Evolutionary conservation across 1,139 yeast genomes (phyloP).

Genomic region (Pichia inconspicua): DNA sequence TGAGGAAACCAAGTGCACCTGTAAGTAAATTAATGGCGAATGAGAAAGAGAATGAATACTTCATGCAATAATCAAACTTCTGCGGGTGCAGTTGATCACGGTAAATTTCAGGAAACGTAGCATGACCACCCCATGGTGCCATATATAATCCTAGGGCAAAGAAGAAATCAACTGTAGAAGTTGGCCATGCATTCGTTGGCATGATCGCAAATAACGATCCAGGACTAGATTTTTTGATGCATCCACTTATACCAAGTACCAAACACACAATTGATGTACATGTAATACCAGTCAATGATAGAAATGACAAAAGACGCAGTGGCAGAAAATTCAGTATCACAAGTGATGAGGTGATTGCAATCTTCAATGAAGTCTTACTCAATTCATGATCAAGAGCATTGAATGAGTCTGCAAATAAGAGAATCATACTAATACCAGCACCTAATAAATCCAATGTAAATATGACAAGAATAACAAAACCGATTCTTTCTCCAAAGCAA

Average conservation of each 20-base stretch:
- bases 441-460: slow-evolving; percentile 56
- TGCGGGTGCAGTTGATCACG: slow-evolving; percentile 49
- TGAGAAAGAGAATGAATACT: slow-evolving; percentile 56
- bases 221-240: slow-evolving; percentile 32
- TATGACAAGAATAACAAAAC: slow-evolving; percentile 27
- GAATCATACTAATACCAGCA: slow-evolving; percentile 66
- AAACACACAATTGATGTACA: slow-evolving; percentile 60
- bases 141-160: slow-evolving; percentile 47
- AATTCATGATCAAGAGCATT: slow-evolving; percentile 50
- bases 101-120: slow-evolving; percentile 52
- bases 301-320: slow-evolving; percentile 58
- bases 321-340: slow-evolving; percentile 68
- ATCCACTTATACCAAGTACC: slow-evolving; percentile 55
- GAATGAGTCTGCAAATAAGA: slow-evolving; percentile 81
- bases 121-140: slow-evolving; percentile 64
- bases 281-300: slow-evolving; percentile 67
- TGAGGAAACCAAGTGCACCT: slow-evolving; percentile 74
- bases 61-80: slow-evolving; percentile 43
- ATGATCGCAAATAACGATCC: slow-evolving; percentile 42
- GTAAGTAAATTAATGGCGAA: slow-evolving; percentile 64
- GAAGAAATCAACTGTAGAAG: slow-evolving; percentile 34
- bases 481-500: slow-evolving; percentile 37
- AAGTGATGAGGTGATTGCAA: slow-evolving; percentile 38
- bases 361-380: slow-evolving; percentile 43
- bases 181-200: slow-evolving; percentile 40